Percentiles rank a stretch among this genome's conserved stretches.
phyloP scores from a whole-genome alignment of 306 rosid genomes.

The Cicer judaicum region DNA sequence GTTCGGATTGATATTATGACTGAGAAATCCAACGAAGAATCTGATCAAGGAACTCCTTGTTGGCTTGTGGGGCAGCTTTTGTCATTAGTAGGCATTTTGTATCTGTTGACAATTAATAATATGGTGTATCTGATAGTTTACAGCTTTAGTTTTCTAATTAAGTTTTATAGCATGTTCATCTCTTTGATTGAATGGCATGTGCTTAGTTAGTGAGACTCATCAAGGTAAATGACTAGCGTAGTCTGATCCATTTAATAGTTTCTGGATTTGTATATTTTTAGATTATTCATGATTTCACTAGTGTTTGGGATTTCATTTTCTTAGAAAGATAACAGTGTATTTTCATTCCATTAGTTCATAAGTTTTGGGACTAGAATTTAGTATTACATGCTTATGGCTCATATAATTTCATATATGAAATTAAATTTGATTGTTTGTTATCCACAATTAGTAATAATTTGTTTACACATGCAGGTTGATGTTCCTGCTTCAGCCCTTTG shows the following conservation, averaged over 20 bases:
- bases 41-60: conserved; percentile 53
- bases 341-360: conserved; percentile 16
- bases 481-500: conserved; percentile 71
- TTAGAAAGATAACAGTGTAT: conserved; percentile 12
- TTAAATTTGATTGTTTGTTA: background rate
- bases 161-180: conserved; percentile 20
- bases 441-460: conserved; percentile 9
- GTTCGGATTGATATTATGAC: conserved; percentile 79
- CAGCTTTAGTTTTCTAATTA: conserved; percentile 14
- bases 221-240: conserved; percentile 10
- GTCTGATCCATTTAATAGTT: conserved; percentile 29
- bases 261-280: background rate
- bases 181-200: conserved; percentile 22
- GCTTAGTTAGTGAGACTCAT: conserved; percentile 14
- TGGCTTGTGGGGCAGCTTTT: conserved; percentile 73
- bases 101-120: conserved; percentile 33
- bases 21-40: conserved; percentile 59
- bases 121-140: conserved; percentile 7
- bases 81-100: conserved; percentile 62
- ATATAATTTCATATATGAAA: conserved; percentile 6
- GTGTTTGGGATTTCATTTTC: conserved; percentile 38
- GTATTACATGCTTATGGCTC: background rate
- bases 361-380: conserved; percentile 14
- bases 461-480: conserved; percentile 59
- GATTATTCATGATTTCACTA: conserved; percentile 9